Percentiles rank a stretch among this genome's conserved stretches.
Conservation (phyloP, 805 yeast species). For the Sungouiozyma ichnusensis region DNA sequence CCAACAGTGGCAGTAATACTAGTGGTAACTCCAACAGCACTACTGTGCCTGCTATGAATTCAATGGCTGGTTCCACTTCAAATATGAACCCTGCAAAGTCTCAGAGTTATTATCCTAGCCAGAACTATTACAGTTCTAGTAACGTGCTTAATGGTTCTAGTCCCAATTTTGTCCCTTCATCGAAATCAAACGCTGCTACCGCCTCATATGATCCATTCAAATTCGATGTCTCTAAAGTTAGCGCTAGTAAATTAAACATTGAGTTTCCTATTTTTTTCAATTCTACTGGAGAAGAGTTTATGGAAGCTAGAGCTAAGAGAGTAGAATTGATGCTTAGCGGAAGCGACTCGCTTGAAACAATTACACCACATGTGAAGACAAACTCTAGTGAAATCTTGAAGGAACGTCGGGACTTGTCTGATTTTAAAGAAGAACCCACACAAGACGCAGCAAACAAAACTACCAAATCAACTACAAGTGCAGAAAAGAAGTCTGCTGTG, state of each 20-base stretch:
- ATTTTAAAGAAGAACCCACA: background rate
- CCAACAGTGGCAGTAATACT: conserved; percentile 2
- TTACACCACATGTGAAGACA: background rate
- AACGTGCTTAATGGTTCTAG: background rate
- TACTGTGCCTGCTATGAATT: background rate
- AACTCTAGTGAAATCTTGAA: background rate
- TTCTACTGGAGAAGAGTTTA: conserved; percentile 24
- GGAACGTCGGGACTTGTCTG: background rate
- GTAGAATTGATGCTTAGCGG: conserved; percentile 8
- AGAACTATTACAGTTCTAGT: conserved; percentile 4
- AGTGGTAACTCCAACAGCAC: conserved; percentile 2
- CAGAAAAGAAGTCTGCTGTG: background rate
- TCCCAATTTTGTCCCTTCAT: conserved; percentile 5
- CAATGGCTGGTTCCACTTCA: conserved; percentile 1
- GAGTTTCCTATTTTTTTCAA: conserved; percentile 25
- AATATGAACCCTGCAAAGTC: conserved; percentile 7
- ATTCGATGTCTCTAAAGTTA: conserved; percentile 18
- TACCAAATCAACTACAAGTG: background rate
- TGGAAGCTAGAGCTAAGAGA: conserved; percentile 22
- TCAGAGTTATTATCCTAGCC: conserved; percentile 10
- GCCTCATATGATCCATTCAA: conserved; percentile 16
- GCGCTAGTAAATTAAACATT: conserved; percentile 5
- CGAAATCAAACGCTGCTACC: conserved; percentile 6
- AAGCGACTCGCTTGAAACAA: background rate
- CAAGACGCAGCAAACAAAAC: background rate